A percentile compares a stretch with the other conserved stretches of the same genome.
Evolutionary conservation across 164 flowering plant genomes (phyloP).

Genomic region (Umbilicus rupestris): DNA sequence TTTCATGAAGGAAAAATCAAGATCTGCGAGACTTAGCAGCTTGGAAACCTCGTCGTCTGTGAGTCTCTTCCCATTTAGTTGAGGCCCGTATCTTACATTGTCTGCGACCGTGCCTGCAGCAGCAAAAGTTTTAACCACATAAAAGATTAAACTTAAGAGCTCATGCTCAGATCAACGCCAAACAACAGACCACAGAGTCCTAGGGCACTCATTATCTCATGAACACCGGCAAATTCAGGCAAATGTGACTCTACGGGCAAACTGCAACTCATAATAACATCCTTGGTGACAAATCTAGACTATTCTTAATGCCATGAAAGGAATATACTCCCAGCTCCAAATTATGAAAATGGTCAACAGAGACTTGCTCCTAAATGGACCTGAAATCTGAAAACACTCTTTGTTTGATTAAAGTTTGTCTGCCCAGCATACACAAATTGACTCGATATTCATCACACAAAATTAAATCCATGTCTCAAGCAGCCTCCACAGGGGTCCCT

Average conservation of each 20-base stretch:
- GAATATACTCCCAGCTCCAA: too few relatives aligned
- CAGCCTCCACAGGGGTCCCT: background rate
- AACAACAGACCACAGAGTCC: background rate
- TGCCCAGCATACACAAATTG: background rate
- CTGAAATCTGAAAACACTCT: background rate
- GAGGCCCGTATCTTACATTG: constrained; percentile 36
- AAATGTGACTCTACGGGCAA: too few relatives aligned
- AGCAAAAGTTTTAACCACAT: background rate
- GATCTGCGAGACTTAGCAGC: constrained; percentile 31
- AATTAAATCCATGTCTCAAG: background rate
- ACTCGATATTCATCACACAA: background rate
- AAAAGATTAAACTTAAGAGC: background rate
- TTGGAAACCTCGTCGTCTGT: constrained; percentile 22
- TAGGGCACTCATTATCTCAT: background rate
- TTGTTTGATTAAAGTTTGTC: background rate
- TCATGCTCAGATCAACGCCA: background rate
- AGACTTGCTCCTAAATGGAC: background rate
- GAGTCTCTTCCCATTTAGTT: constrained; percentile 26
- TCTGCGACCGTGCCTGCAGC: constrained; percentile 38
- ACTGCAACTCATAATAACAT: background rate
- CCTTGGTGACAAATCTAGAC: too few relatives aligned
- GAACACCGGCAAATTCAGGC: too few relatives aligned
- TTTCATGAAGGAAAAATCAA: constrained; percentile 23
- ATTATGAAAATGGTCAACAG: too few relatives aligned
- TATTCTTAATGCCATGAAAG: too few relatives aligned